Evolutionary conservation across 2,329 filamentous ascomycete genomes (phyloP).

Genomic region (Iodosphaeria phyllophila): DNA sequence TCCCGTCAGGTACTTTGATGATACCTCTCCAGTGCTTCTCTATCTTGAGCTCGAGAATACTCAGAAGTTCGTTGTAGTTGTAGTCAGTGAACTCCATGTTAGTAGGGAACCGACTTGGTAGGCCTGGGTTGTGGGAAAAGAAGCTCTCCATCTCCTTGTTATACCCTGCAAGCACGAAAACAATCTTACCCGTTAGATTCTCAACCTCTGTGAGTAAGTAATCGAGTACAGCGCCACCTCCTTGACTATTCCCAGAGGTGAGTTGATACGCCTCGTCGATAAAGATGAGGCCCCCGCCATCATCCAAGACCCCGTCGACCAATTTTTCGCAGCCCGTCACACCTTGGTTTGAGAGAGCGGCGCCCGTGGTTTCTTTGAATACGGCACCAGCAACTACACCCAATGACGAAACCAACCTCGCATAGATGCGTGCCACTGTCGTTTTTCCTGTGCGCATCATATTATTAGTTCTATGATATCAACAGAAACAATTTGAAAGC

Average conservation of each 20-base stretch:
- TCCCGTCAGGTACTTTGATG: constrained; percentile 42
- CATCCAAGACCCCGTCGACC: constrained; percentile 33
- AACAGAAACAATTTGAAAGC: not conserved
- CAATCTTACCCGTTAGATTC: constrained; percentile 48
- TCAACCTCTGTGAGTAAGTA: constrained; percentile 56
- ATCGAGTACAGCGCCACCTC: constrained; percentile 46
- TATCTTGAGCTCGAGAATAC: constrained; percentile 38
- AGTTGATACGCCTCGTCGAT: constrained; percentile 70
- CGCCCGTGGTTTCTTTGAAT: constrained; percentile 52
- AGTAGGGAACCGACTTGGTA: constrained; percentile 50
- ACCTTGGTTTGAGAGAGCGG: constrained; percentile 43
- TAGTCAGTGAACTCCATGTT: constrained; percentile 53
- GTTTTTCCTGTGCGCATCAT: constrained; percentile 37
- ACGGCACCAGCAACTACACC: constrained; percentile 39
- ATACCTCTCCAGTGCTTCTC: constrained; percentile 27
- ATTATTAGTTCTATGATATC: not conserved
- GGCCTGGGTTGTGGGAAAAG: constrained; percentile 54
- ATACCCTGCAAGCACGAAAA: constrained; percentile 59
- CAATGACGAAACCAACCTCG: constrained; percentile 40
- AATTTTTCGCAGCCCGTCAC: constrained; percentile 36
- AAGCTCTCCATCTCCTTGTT: constrained; percentile 58
- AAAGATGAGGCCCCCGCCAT: constrained; percentile 51
- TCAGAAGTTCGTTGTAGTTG: constrained; percentile 39
- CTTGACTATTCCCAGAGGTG: constrained; percentile 33
- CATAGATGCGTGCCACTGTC: constrained; percentile 54